Base-by-base conservation (phyloP, 352 stramenopile genomes). In the Hyaloperonospora arabidopsidis region DNA sequence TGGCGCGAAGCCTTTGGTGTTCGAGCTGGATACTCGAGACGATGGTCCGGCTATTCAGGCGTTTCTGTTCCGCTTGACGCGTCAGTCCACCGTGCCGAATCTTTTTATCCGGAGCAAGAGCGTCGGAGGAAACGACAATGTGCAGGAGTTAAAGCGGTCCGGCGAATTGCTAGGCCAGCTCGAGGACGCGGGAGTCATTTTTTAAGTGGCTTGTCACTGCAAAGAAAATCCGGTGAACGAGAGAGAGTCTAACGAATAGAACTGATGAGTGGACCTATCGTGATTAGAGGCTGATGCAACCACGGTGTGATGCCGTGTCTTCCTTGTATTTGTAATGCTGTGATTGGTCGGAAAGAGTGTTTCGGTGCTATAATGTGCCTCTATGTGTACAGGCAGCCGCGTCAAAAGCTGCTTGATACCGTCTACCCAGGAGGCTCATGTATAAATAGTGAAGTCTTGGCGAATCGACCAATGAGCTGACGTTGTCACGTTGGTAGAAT, bases 81-180 rank as follows among this genome's bases (percentile, higher is more conserved):
- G 88, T 51, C 94, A 97, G 57, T 84, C 84, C 49, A 98, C 94
- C 2, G 96, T 99, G 38, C 96, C 97, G 0, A 98, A 98, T 66
- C 93, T 99, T 32, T 99, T 98, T 69, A 92, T 99, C 47, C 92
- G 89, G 52, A 90, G 90, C 50, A 88, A 97, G 58, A 95, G 91
- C 70, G 80, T 98, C 47, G 96, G 96, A 54, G 96, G 96, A 38
- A 92, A 96, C 54, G 94, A 98, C 70, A 87, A 97, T 52, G 97
- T 90, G 5, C 81, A 97, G 52, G 72, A 69, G 29, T 74, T 97
- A 52, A 75, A 81, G 34, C 69, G 76, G 41, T 89, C 68, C 34
- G 95, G 95, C 52, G 85, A 97, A 52, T 69, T 99, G 29, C 53
- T 87, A 63, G 66, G 95, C 54, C 79, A 96, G 41, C 75, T 99